Evolutionary conservation across 805 yeast species (phyloP), one percentile per base, ranked within the genome.

Genomic region (Candida nonsorbophila): DNA sequence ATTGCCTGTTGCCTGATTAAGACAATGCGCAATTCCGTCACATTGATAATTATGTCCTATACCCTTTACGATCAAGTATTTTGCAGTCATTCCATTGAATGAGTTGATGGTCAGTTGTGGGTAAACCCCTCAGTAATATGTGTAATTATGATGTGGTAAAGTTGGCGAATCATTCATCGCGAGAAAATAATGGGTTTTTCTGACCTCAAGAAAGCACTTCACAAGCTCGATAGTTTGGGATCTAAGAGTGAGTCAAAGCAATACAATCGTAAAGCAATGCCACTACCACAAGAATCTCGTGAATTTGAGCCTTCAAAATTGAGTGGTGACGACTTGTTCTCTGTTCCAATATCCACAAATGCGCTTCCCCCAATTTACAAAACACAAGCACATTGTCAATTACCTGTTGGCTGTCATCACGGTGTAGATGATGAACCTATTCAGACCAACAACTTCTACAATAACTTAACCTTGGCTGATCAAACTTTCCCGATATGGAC

Each of bases 361-460:
- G 64, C 60, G 14, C 80, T 80, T 3, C 58, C 67, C 12, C 36
- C 55, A 2, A 29, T 55, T n/a, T 77, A 72, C 46, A 45, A 50
- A 12, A 50, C 44, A 30, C 36, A 32, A 5, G 25, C 42, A n/a
- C 70, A 64, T 29, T 38, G 14, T 29, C 72, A 45, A 29, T 47
- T 45, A 5, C 69, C 69, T 3, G 45, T 42, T 16, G 68, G 65
- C 1, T 52, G 59, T 34, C 23, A 32, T 4, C 41, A 16, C 34
- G 42, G 47, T 7, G 34, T 30, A 4, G 11, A 31, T 9, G 53
- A 46, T 29, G 42, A 34, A 5, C 79, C 86, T 1, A 64, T 79
- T 16, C 79, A 79, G 36, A 84, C 94, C 6, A 84, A 84, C 52
- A 83, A 84, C 47, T 84, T 84, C 46, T 84, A 78, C 50, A 79